Conservation (phyloP, 352 stramenopile genomes). For the Globisporangium canariense region DNA sequence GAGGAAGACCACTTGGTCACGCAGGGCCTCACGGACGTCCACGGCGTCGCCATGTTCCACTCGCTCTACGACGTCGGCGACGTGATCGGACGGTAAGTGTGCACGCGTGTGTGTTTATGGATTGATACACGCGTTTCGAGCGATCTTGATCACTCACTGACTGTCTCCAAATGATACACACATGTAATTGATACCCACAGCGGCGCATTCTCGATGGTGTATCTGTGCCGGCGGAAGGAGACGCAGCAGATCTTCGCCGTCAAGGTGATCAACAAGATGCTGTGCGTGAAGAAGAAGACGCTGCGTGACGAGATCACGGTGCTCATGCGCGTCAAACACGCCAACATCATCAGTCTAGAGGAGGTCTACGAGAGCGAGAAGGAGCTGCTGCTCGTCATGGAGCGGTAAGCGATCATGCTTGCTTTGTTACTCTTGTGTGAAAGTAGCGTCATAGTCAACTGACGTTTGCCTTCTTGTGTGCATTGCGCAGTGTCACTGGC, state of each 20-base stretch:
- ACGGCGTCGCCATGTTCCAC: slow-evolving; percentile 84
- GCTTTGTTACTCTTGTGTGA: not conserved
- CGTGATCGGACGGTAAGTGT: slow-evolving; percentile 60
- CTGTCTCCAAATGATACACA: not conserved
- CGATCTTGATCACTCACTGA: not conserved
- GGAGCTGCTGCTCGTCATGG: slow-evolving; percentile 86
- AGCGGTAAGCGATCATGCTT: slow-evolving; percentile 38
- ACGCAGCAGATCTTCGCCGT: slow-evolving; percentile 81
- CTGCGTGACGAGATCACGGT: slow-evolving; percentile 86
- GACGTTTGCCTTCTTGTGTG: not conserved
- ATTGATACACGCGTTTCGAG: not conserved
- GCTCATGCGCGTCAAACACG: slow-evolving; percentile 79
- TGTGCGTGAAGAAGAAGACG: slow-evolving; percentile 85
- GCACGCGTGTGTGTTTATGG: not conserved
- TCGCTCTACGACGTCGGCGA: slow-evolving; percentile 87
- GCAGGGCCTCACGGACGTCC: slow-evolving; percentile 77
- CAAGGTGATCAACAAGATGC: slow-evolving; percentile 87
- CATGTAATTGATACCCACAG: slow-evolving; percentile 16
- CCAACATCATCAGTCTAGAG: slow-evolving; percentile 86
- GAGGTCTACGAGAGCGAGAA: slow-evolving; percentile 86
- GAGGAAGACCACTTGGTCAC: slow-evolving; percentile 83
- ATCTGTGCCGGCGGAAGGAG: slow-evolving; percentile 77
- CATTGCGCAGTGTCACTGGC: slow-evolving; percentile 57
- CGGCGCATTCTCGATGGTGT: slow-evolving; percentile 83
- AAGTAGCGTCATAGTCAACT: not conserved